phyloP scores from a whole-genome alignment of 257 asterid genomes.

The Plantago ovata region DNA sequence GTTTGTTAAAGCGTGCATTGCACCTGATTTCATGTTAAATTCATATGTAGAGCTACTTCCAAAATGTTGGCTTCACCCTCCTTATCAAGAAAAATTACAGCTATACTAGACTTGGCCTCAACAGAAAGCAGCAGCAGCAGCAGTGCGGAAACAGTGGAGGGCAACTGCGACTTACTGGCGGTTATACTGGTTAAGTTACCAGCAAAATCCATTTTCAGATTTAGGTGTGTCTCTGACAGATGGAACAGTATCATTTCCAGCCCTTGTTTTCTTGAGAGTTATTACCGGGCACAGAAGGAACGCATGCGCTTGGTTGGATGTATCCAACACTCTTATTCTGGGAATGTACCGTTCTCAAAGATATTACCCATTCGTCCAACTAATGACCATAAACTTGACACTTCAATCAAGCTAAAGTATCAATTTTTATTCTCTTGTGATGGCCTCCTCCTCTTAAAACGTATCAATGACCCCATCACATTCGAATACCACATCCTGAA shows the following conservation, averaged over 20 bases:
- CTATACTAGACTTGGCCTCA: not conserved
- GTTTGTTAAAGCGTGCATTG: no score
- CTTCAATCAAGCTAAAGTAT: not conserved
- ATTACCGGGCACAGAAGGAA: not conserved
- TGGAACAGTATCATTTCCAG: not conserved
- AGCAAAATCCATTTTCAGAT: conserved; percentile 1
- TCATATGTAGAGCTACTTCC: no score
- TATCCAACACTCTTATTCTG: no score
- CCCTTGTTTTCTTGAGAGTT: not conserved
- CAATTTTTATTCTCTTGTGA: not conserved
- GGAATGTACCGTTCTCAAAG: not conserved
- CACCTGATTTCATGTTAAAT: no score
- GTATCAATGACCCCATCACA: no score
- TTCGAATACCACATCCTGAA: not conserved
- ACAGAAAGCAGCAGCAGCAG: not conserved
- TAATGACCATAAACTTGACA: not conserved
- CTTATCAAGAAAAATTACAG: not conserved
- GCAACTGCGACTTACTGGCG: not conserved
- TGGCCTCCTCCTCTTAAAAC: not conserved
- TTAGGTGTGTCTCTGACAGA: not conserved
- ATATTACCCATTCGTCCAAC: not conserved
- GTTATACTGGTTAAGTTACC: not conserved
- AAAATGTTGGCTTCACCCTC: no score
- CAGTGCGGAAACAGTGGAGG: not conserved
- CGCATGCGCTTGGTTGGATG: not conserved